Percentiles rank a stretch among this genome's conserved stretches.
phyloP scores from a whole-genome alignment of 768 basidiomycete genomes.

The Guyanaporus albipodus region DNA sequence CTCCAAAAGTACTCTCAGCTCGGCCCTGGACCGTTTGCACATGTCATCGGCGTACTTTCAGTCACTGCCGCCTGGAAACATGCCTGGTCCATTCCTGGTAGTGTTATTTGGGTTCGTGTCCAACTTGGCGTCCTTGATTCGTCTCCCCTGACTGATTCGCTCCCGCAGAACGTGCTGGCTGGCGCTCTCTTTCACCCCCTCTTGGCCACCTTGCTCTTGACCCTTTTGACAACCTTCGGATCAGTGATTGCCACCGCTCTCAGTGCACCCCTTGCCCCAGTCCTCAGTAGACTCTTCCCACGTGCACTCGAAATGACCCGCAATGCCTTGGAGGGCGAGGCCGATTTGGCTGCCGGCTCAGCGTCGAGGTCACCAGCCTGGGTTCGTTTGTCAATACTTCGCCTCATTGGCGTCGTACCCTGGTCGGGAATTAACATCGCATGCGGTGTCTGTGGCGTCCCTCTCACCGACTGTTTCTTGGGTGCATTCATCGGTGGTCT shows the following conservation, averaged over 20 bases:
- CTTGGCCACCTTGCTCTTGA: conserved; percentile 76
- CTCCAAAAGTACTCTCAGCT: conserved; percentile 77
- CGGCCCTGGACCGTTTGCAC: conserved; percentile 57
- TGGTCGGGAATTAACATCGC: conserved; percentile 98
- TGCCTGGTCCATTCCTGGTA: conserved; percentile 95
- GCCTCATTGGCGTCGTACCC: conserved; percentile 89
- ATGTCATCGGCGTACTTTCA: conserved; percentile 80
- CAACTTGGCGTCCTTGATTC: neutral
- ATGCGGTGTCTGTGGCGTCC: conserved; percentile 86
- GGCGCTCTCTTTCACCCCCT: conserved; percentile 84
- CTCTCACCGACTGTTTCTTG: conserved; percentile 67
- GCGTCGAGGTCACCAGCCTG: conserved; percentile 48
- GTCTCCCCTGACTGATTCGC: conserved; percentile 16
- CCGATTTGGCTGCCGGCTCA: conserved; percentile 39
- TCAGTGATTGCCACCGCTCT: conserved; percentile 79
- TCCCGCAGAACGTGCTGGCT: conserved; percentile 77
- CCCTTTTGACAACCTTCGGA: conserved; percentile 81
- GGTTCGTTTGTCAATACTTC: conserved; percentile 83
- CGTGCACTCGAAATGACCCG: conserved; percentile 83
- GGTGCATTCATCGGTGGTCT: conserved; percentile 81
- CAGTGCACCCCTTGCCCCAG: conserved; percentile 78
- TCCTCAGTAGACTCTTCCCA: conserved; percentile 78
- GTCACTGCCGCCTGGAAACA: conserved; percentile 92
- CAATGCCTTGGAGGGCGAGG: conserved; percentile 68
- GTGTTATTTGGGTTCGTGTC: conserved; percentile 77